phyloP scores from a whole-genome alignment of 2,329 filamentous ascomycete species.

The Neopestalotiopsis sp. region DNA sequence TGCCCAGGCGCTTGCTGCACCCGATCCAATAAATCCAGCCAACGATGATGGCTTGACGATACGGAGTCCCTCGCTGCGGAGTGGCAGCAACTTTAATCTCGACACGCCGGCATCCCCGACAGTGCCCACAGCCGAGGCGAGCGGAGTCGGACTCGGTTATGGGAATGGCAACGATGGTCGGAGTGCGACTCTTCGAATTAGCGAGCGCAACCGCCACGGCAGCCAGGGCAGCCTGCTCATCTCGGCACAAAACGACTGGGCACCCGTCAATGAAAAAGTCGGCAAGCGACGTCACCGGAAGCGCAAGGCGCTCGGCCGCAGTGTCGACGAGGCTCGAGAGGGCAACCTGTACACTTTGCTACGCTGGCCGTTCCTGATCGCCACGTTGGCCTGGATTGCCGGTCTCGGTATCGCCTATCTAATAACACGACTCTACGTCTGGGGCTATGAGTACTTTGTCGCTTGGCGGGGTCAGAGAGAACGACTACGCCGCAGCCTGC shows the following conservation, averaged over 20 bases:
- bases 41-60: slow-evolving; percentile 54
- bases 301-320: slow-evolving; percentile 55
- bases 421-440: slow-evolving; percentile 86
- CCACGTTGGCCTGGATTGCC: slow-evolving; percentile 80
- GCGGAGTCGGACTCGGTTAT: slow-evolving; percentile 29
- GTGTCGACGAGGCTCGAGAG: slow-evolving; percentile 91
- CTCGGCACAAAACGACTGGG: slow-evolving; percentile 94
- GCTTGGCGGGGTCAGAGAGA: slow-evolving; percentile 86
- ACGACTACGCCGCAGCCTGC: slow-evolving; percentile 71
- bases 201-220: slow-evolving; percentile 37
- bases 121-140: slow-evolving; percentile 29
- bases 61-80: slow-evolving; percentile 47
- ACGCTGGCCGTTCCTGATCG: slow-evolving; percentile 88
- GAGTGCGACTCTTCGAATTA: slow-evolving; percentile 23
- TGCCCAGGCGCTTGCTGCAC: slow-evolving; percentile 79
- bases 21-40: slow-evolving; percentile 72
- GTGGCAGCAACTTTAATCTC: slow-evolving; percentile 44
- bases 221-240: slow-evolving; percentile 63
- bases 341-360: slow-evolving; percentile 87
- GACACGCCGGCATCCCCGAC: slow-evolving; percentile 38
- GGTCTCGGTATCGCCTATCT: slow-evolving; percentile 78
- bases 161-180: slow-evolving; percentile 38
- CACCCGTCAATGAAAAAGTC: slow-evolving; percentile 52
- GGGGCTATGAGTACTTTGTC: slow-evolving; percentile 87
- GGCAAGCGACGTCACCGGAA: slow-evolving; percentile 35